Percentiles rank a stretch among this genome's conserved stretches.
phyloP scores from a whole-genome alignment of 768 basidiomycete species.

The Sporobolomyces pararoseus region DNA sequence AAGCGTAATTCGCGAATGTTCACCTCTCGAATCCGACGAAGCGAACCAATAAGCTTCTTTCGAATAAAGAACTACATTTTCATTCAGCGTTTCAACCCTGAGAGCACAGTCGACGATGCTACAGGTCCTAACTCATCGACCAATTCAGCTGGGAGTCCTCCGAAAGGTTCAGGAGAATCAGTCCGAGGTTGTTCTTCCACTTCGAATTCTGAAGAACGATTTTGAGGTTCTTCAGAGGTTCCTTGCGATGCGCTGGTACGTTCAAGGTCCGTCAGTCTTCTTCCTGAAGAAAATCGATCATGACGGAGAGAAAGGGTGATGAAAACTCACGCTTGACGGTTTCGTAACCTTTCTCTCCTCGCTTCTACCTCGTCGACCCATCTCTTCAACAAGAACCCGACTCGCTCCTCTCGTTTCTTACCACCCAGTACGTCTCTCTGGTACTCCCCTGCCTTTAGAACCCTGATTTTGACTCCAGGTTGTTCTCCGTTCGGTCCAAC shows the following conservation, averaged over 20 bases:
- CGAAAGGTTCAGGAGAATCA: background rate
- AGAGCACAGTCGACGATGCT: background rate
- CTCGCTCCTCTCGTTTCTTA: constrained; percentile 12
- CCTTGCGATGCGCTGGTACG: background rate
- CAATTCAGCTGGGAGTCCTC: background rate
- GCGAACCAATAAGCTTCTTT: background rate
- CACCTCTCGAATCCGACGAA: too few species aligned
- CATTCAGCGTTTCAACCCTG: constrained; percentile 14
- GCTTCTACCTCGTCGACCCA: constrained; percentile 19
- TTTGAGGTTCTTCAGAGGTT: too few species aligned
- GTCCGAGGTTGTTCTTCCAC: too few species aligned
- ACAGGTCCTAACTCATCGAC: background rate
- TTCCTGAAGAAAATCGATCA: too few species aligned
- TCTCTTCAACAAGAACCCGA: constrained; percentile 32
- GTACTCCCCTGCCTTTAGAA: constrained; percentile 1
- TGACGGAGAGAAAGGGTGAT: too few species aligned
- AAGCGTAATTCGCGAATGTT: too few species aligned
- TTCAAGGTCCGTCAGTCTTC: too few species aligned
- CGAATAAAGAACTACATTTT: background rate
- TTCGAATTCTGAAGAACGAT: too few species aligned
- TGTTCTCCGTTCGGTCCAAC: background rate
- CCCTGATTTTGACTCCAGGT: background rate
- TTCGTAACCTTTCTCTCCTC: background rate
- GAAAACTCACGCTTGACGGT: too few species aligned
- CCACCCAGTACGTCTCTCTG: constrained; percentile 13